phyloP scores from a whole-genome alignment of 2,329 filamentous ascomycete genomes.

The Stenocarpella maydis region DNA sequence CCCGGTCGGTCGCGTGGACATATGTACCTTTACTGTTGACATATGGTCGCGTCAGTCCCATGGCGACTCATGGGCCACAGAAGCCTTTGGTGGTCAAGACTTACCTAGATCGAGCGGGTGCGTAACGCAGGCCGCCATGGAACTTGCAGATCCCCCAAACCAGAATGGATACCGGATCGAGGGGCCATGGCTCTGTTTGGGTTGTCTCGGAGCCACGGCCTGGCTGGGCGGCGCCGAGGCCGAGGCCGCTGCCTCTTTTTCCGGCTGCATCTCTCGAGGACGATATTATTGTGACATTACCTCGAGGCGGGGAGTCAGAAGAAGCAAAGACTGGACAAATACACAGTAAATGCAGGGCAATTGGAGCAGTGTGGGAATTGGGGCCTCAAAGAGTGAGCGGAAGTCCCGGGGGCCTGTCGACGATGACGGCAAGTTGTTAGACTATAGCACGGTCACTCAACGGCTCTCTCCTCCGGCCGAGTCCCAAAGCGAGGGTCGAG shows the following conservation, averaged over 20 bases:
- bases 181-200: slow-evolving; percentile 49
- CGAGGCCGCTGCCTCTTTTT: slow-evolving; percentile 36
- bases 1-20: not conserved
- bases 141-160: slow-evolving; percentile 96
- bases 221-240: slow-evolving; percentile 38
- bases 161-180: slow-evolving; percentile 79
- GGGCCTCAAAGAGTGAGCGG: not conserved
- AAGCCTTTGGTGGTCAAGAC: slow-evolving; percentile 44
- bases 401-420: not conserved
- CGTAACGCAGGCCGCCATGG: slow-evolving; percentile 88
- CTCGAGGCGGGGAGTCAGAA: not conserved
- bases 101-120: slow-evolving; percentile 92
- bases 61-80: not conserved
- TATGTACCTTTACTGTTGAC: slow-evolving; percentile 33
- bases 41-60: slow-evolving; percentile 11
- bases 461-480: slow-evolving; percentile 15
- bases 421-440: slow-evolving; percentile 12
- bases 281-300: slow-evolving; percentile 22
- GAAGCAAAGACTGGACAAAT: not conserved
- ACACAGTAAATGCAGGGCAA: not conserved
- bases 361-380: not conserved
- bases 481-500: slow-evolving; percentile 15
- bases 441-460: slow-evolving; percentile 11
- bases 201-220: slow-evolving; percentile 18
- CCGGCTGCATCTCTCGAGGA: slow-evolving; percentile 40